These are phyloP conservation scores for Hyparrhenia diplandra DNA, from an alignment of 176 grass and related monocot species.

Conservation along the genomic window DNA sequence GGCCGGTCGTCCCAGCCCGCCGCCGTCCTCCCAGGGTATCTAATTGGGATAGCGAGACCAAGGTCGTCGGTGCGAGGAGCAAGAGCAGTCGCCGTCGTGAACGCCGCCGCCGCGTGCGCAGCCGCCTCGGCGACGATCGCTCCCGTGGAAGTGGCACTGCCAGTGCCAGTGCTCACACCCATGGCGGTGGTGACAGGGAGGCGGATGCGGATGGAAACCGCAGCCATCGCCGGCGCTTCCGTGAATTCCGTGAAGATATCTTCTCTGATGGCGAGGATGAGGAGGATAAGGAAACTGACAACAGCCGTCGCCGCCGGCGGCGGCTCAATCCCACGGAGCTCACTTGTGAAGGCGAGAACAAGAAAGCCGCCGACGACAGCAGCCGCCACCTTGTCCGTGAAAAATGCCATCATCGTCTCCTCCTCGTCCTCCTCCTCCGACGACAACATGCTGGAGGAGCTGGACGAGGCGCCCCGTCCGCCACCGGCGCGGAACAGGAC, in stretches of 20 bases:
- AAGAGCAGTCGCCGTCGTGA: not conserved
- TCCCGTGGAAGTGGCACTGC: no score
- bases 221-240: not conserved
- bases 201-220: not conserved
- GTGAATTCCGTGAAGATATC: not conserved
- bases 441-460: no score
- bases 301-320: not conserved
- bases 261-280: not conserved
- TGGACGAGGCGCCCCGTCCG: no score
- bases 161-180: accelerated
- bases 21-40: not conserved
- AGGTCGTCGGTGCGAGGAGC: not conserved
- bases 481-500: not conserved
- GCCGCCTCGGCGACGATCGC: no score
- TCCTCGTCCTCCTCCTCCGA: no score
- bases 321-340: no score
- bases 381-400: not conserved
- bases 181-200: not conserved
- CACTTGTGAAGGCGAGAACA: not conserved
- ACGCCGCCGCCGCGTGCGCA: not conserved
- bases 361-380: not conserved
- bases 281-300: not conserved
- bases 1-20: no score
- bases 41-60: not conserved
- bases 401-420: no score